These are phyloP conservation scores for Tricholoma sp. DNA, from an alignment of 768 basidiomycete species.

Conservation along the genomic window DNA sequence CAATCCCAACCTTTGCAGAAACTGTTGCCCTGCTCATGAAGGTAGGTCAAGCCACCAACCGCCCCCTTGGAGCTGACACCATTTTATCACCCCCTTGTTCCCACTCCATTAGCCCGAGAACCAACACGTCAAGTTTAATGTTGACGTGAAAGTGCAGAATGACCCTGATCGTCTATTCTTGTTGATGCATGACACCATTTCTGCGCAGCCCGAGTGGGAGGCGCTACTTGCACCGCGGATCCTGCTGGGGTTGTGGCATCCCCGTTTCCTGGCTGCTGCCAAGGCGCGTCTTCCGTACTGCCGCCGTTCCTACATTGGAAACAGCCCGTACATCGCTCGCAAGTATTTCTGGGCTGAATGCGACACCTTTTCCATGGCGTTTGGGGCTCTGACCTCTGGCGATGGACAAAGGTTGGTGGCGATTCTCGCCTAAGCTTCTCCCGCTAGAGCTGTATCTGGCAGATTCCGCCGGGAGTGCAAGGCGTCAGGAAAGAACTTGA, in stretches of 20 bases:
- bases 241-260: constrained; percentile 86
- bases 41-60: constrained; percentile 33
- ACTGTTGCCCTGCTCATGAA: constrained; percentile 76
- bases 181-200: constrained; percentile 68
- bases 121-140: constrained; percentile 70
- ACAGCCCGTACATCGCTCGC: constrained; percentile 63
- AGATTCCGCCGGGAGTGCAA: constrained; percentile 83
- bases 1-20: constrained; percentile 88
- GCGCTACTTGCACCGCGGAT: constrained; percentile 73
- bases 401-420: constrained; percentile 68
- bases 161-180: constrained; percentile 81
- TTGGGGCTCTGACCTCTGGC: constrained; percentile 59
- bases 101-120: constrained; percentile 55
- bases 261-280: constrained; percentile 78
- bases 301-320: constrained; percentile 80
- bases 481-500: constrained; percentile 70
- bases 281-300: constrained; percentile 75
- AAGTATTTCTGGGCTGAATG: constrained; percentile 88
- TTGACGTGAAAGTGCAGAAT: constrained; percentile 94
- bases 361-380: constrained; percentile 82
- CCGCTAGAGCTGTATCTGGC: constrained; percentile 4
- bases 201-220: constrained; percentile 65
- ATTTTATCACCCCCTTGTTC: neutral
- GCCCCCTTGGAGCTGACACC: constrained; percentile 10
- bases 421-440: constrained; percentile 1